phyloP scores from a whole-genome alignment of 768 basidiomycete genomes.

The Collybia mongolica region DNA sequence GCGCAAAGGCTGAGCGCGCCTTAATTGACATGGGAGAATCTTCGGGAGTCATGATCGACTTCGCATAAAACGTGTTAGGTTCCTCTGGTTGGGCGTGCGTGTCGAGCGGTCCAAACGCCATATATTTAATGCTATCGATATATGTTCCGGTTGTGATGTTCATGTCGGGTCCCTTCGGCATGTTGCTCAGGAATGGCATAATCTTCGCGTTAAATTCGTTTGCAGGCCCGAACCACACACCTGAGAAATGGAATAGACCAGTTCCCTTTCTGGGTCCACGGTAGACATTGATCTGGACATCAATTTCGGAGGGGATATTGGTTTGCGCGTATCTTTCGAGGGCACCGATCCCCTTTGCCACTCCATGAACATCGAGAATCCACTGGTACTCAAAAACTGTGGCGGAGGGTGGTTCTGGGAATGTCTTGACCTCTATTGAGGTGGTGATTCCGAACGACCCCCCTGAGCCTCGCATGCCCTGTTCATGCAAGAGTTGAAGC shows the following conservation, averaged over 20 bases:
- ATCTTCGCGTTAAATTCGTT: conserved; percentile 9
- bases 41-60: conserved; percentile 30
- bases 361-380: conserved; percentile 28
- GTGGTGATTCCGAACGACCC: conserved; percentile 20
- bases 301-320: conserved; percentile 32
- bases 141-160: conserved; percentile 16
- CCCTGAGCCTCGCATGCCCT: conserved; percentile 22
- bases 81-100: conserved; percentile 19
- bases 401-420: conserved; percentile 14
- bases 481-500: background rate
- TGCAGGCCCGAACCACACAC: conserved; percentile 20
- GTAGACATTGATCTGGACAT: conserved; percentile 19
- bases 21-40: conserved; percentile 26
- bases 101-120: conserved; percentile 18
- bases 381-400: conserved; percentile 30
- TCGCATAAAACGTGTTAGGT: conserved; percentile 33
- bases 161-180: conserved; percentile 7
- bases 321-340: conserved; percentile 34
- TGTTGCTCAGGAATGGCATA: conserved; percentile 12
- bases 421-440: conserved; percentile 16
- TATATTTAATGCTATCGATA: conserved; percentile 10
- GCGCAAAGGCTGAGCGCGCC: conserved; percentile 28
- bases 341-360: conserved; percentile 28
- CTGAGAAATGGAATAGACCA: no score
- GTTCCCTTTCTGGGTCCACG: no score